Evolutionary conservation across 257 asterid genomes (phyloP).

Genomic region (Ballota nigra): DNA sequence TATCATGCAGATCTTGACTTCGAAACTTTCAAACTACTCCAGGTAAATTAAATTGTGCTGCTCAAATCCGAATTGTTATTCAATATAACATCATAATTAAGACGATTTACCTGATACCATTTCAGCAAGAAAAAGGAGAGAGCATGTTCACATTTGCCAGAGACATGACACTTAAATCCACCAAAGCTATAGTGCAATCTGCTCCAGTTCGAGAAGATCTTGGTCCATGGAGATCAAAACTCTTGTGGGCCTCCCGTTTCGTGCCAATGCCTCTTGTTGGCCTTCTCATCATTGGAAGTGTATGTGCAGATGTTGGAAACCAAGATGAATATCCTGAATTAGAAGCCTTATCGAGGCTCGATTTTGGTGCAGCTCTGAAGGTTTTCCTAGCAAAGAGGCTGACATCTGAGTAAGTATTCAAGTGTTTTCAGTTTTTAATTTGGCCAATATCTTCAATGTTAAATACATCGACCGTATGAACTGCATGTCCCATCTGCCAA

Average conservation of each 20-base stretch:
- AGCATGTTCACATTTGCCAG: constrained; percentile 92
- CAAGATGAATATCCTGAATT: constrained; percentile 70
- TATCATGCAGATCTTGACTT: constrained; percentile 96
- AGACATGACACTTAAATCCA: constrained; percentile 85
- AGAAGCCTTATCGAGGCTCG: constrained; percentile 91
- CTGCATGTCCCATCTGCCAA: background rate
- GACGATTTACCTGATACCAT: constrained; percentile 6
- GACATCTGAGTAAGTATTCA: constrained; percentile 78
- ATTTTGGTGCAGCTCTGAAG: constrained; percentile 92
- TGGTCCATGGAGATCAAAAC: constrained; percentile 91
- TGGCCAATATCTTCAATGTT: background rate
- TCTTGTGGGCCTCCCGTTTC: constrained; percentile 84
- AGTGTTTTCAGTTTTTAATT: background rate
- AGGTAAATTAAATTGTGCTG: constrained; percentile 46
- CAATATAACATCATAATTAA: background rate
- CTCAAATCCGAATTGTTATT: background rate
- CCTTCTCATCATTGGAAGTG: constrained; percentile 76
- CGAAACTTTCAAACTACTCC: constrained; percentile 88
- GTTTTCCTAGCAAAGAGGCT: constrained; percentile 91
- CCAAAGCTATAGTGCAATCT: constrained; percentile 75
- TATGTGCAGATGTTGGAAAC: constrained; percentile 72
- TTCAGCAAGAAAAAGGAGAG: constrained; percentile 92
- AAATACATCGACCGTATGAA: background rate
- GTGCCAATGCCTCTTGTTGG: constrained; percentile 99
- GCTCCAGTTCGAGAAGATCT: constrained; percentile 67